These are phyloP conservation scores for Starmerella davenportii DNA, from an alignment of 805 yeast genomes.

Conservation along the genomic window DNA sequence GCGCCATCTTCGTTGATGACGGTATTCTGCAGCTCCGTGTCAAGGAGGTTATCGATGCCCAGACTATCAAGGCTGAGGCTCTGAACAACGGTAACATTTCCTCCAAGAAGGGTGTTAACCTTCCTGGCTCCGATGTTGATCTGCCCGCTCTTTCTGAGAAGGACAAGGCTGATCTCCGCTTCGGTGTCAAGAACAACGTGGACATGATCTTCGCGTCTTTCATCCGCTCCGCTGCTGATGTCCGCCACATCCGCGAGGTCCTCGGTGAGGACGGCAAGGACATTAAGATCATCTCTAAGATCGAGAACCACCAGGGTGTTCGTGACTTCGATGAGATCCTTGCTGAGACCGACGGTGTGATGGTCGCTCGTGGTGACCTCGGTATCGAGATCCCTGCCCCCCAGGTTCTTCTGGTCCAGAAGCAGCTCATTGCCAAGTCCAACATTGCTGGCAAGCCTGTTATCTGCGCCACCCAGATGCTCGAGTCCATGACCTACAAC, in stretches of 20 bases:
- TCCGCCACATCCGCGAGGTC: conserved; percentile 75
- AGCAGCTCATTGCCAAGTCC: conserved; percentile 97
- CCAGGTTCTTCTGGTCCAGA: conserved; percentile 94
- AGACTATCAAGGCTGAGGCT: conserved; percentile 71
- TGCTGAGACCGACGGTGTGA: conserved; percentile 91
- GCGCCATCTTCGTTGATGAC: conserved; percentile 86
- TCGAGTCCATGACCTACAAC: conserved; percentile 98
- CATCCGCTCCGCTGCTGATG: conserved; percentile 87
- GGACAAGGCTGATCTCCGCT: conserved; percentile 78
- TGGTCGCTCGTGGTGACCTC: conserved; percentile 99
- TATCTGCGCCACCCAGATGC: conserved; percentile 98
- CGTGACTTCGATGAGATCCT: conserved; percentile 97
- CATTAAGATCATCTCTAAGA: conserved; percentile 91
- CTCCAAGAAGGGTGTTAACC: conserved; percentile 97
- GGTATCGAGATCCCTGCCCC: conserved; percentile 99
- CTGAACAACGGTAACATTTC: conserved; percentile 89
- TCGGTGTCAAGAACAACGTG: conserved; percentile 94
- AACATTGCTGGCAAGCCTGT: conserved; percentile 99
- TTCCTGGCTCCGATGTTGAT: conserved; percentile 98
- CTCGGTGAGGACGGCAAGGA: conserved; percentile 94
- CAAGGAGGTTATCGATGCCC: conserved; percentile 56
- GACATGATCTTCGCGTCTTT: conserved; percentile 98
- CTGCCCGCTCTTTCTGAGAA: conserved; percentile 95
- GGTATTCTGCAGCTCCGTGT: conserved; percentile 96
- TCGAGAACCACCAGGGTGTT: conserved; percentile 99